Evolutionary conservation across 176 grass and related monocot species (phyloP), one percentile per base, ranked within the genome.

Genomic region (Rhynchospora breviuscula): DNA sequence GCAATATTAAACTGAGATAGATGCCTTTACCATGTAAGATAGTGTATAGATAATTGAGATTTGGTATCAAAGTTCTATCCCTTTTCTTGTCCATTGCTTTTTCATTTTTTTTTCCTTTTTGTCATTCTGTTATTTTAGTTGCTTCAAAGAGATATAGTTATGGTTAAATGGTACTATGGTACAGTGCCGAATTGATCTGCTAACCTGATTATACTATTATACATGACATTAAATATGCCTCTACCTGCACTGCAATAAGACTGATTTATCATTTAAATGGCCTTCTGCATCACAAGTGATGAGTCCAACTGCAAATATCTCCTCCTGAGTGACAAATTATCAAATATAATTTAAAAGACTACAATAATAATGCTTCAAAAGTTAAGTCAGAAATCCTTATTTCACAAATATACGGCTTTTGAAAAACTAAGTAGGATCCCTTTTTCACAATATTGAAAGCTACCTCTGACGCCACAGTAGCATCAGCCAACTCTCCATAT

Each of bases 221-320:
- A 75, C 10, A 65, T 64, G 67, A 84, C 70, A 31, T 77, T 31
- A 74, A 86, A 89, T 67, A 57, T 79, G 19, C 43, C 75, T 59
- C 81, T 81, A 91, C 93, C 95, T 98, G 87, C 92, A 91, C 64
- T 95, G 89, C 81, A 98, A 84, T 83, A 98, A 94, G 80, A 98
- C 82, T 69, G 93, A 98, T 90, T 98, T 95, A 65, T 98, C 96
- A 88, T 98, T 98, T 83, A 98, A 68, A 87, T 67, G 93, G 69
- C 96, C 96, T 90, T 98, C 96, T 53, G 86, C 96, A 51, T 98
- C 96, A 78, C 96, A 98, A 84, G 89, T 83, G 84, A 98, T 84
- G 84, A 93, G 90, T 78, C 96, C 96, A 60, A 98, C 96, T 59
- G 93, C 68, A 25, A 98, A 95, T 86, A 93, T 88, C 65, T 90